A percentile compares a stretch with the other conserved stretches of the same genome.
phyloP scores from a whole-genome alignment of 352 stramenopile genomes.

The Phytophthora macrochlamydospora region DNA sequence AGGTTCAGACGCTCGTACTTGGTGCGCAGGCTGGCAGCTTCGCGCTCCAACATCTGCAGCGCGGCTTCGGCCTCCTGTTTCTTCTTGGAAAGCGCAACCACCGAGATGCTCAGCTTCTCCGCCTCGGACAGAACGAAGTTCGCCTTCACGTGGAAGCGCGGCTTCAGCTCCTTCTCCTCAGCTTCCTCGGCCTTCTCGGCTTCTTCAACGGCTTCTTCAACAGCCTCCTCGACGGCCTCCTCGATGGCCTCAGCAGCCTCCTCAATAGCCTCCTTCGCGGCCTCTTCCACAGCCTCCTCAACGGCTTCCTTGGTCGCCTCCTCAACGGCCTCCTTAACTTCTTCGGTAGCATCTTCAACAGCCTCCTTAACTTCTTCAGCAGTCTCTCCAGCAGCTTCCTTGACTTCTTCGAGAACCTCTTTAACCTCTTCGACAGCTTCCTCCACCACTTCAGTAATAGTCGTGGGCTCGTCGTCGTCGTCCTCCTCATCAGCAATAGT shows the following conservation, averaged over 20 bases:
- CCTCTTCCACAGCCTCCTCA: conserved; percentile 4
- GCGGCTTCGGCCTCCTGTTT: conserved; percentile 81
- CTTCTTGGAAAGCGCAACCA: conserved; percentile 75
- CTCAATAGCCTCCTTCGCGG: conserved; percentile 1
- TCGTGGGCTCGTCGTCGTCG: conserved; percentile 37
- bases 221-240: neutral
- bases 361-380: conserved; percentile 19
- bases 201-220: conserved; percentile 22
- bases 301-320: conserved; percentile 1
- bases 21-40: conserved; percentile 74
- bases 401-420: conserved; percentile 18
- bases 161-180: conserved; percentile 37
- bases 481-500: conserved; percentile 50
- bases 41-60: conserved; percentile 68
- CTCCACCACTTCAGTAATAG: conserved; percentile 37
- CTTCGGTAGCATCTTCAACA: conserved; percentile 9
- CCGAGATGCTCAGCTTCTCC: conserved; percentile 75
- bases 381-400: conserved; percentile 24
- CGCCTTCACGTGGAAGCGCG: conserved; percentile 71
- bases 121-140: conserved; percentile 78
- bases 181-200: conserved; percentile 15
- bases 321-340: conserved; percentile 7
- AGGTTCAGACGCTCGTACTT: conserved; percentile 86
- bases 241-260: conserved; percentile 3
- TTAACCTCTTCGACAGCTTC: conserved; percentile 24